Evolutionary conservation across 2,329 filamentous ascomycete species (phyloP), one percentile per base, ranked within the genome.

Genomic region (Drechslerella coelobrocha): DNA sequence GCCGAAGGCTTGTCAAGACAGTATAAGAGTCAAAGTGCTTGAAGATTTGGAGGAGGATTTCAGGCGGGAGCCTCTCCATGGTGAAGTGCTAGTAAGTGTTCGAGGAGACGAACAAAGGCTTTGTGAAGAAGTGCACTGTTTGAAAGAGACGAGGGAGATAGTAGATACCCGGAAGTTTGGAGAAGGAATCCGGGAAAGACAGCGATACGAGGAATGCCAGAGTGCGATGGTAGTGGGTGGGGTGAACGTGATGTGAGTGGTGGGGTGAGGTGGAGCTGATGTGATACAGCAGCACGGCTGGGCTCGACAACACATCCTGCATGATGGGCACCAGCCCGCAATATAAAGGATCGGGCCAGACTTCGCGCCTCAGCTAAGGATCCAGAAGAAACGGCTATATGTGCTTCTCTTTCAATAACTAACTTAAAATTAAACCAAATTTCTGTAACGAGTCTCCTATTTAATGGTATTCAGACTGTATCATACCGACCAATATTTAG

Each of bases 11-110:
- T 8, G 52, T 60, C 10, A 71, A 27, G 23, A 71, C 27, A 14
- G 54, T 60, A 23, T 63, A 63, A 14, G 50, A 14, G 12, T 71
- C 66, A 37, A 71, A 63, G 48, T 60, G 55, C 9, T 63, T 60
- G 66, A 59, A 71, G 2, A 62, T 41, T 17, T 71, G 59, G 3
- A 71, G 59, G 29, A 71, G 59, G 17, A 71, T 54, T 45, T 71
- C 66, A 1, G 54, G 47, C 19, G 66, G 66, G n/a, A 71, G 57
- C 10, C 31, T 19, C 12, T 71, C 53, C 27, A 71, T 57, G 4
- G n/a, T 54, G 12, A 21, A 19, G 41, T 31, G n/a, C n/a, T n/a
- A n/a, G n/a, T n/a, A n/a, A n/a, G n/a, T n/a, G n/a, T n/a, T n/a
- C n/a, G n/a, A n/a, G n/a, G n/a, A n/a, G n/a, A n/a, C n/a, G n/a